Evolutionary conservation across 768 basidiomycete species (phyloP).

Genomic region (Tylopilus felleus): DNA sequence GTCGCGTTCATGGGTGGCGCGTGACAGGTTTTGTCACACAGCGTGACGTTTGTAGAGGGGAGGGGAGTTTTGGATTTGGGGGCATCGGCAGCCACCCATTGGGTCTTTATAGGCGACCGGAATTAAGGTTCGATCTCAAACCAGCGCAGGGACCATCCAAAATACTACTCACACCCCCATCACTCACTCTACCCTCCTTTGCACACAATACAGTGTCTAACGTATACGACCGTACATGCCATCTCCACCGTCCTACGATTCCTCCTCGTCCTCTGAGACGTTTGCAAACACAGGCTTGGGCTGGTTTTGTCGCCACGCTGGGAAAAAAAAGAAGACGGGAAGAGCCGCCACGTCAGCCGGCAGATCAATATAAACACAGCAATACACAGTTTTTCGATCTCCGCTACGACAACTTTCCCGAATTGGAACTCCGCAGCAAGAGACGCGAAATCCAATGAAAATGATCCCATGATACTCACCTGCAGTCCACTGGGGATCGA

Average conservation of each 20-base stretch:
- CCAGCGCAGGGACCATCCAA: constrained; percentile 69
- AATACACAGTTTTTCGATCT: constrained; percentile 31
- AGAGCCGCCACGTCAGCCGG: constrained; percentile 57
- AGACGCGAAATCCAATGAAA: constrained; percentile 9
- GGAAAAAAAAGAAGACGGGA: constrained; percentile 46
- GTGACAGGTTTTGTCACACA: constrained; percentile 60
- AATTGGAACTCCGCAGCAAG: constrained; percentile 30
- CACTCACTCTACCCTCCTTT: constrained; percentile 17
- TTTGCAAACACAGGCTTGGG: constrained; percentile 82
- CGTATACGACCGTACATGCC: background rate
- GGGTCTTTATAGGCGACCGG: constrained; percentile 77
- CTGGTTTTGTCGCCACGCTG: constrained; percentile 86
- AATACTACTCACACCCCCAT: constrained; percentile 35
- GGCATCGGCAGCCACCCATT: constrained; percentile 63
- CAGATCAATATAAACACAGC: constrained; percentile 32
- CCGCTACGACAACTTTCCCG: constrained; percentile 29
- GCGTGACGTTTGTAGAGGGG: constrained; percentile 49
- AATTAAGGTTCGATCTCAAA: constrained; percentile 80
- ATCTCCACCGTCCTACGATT: constrained; percentile 44
- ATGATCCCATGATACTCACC: constrained; percentile 49
- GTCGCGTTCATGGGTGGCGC: constrained; percentile 64
- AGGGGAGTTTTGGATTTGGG: constrained; percentile 60
- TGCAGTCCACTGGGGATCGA: constrained; percentile 79
- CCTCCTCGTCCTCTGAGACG: constrained; percentile 53
- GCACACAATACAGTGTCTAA: constrained; percentile 8